Base-by-base conservation (phyloP, 345 rosid species). In the Raphanus raphanistrum region DNA sequence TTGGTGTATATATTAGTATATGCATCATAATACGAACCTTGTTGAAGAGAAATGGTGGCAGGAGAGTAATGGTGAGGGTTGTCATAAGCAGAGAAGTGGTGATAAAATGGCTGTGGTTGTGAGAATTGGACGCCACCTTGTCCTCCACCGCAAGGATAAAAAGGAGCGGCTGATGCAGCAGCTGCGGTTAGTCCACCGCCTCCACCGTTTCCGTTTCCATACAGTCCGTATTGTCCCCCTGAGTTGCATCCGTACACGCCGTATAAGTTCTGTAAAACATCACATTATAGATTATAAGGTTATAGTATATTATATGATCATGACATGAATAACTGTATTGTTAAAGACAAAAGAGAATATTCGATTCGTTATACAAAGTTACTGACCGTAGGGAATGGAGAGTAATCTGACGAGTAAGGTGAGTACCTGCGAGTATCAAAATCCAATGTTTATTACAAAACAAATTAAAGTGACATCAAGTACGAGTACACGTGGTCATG, bases 371-470 rank as follows among this genome's bases (percentile, higher is more conserved):
- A 55, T 59, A 25, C 57, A 50, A 26, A 67, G 73, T 73, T 2
- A 86, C 97, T 83, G 79, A 93, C 98, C 98, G 97, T 83, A 54
- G 96, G 93, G 79, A 90, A 91, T 62, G 89, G 71, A 31, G 76
- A 79, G 86, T 89, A 91, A 79, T 90, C 96, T 26, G 91, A 90
- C 25, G 97, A 89, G 86, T 87, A 91, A 45, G 94, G 81, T 28
- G 98, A 86, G 90, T 90, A 94, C 87, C 98, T 94, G 94, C 74
- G 10, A 6, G 29, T 48, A 60, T 67, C 43, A 67, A 71, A 48
- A 61, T 6, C 54, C 38, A 66, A 72, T 41, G 38, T 17, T 17
- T 21, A 21, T 62, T 68, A 41, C 48, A 41, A 33, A 33, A 33
- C 13, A 41, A 10, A 6, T 66, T 27, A 70, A 29, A 63, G 60